Evolutionary conservation across 495 filamentous ascomycete species (phyloP).

Genomic region (Wilcoxina mikolae): DNA sequence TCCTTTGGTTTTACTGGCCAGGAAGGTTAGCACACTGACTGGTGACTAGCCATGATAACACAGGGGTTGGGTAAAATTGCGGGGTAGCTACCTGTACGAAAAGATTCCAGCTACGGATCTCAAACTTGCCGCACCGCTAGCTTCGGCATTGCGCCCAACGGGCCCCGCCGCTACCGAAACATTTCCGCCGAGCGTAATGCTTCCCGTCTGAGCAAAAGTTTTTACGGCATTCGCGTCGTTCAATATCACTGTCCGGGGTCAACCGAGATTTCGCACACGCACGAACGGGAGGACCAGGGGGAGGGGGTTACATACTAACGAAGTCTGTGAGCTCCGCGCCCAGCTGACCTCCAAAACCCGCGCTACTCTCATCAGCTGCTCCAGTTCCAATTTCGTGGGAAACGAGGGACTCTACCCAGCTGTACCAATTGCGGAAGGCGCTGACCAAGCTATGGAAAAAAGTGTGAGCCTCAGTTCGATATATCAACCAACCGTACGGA

Average conservation of each 20-base stretch:
- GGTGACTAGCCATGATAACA: too few relatives aligned
- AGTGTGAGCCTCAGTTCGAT: not conserved
- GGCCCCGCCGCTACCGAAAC: constrained; percentile 92
- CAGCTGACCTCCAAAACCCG: constrained; percentile 90
- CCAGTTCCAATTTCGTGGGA: not conserved
- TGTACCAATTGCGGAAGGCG: constrained; percentile 79
- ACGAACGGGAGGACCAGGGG: not conserved
- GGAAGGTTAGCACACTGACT: constrained; percentile 8
- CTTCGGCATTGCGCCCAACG: constrained; percentile 87
- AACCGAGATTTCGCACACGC: not conserved
- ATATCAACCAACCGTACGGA: not conserved
- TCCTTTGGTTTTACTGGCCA: constrained; percentile 77
- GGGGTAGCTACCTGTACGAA: constrained; percentile 45
- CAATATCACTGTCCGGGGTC: constrained; percentile 47
- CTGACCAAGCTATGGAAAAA: constrained; percentile 54
- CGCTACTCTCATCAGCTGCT: constrained; percentile 28
- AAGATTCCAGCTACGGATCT: constrained; percentile 85
- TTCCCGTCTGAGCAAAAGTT: constrained; percentile 86
- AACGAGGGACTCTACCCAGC: constrained; percentile 39
- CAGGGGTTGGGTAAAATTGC: not conserved
- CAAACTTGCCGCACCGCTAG: constrained; percentile 82
- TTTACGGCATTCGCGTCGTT: constrained; percentile 85
- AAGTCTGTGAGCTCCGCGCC: constrained; percentile 97
- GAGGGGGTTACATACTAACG: constrained; percentile 39
- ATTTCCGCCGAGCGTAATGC: constrained; percentile 80